Base-by-base conservation (phyloP, 345 rosid genomes). In the Eucalyptus lansdowneana region DNA sequence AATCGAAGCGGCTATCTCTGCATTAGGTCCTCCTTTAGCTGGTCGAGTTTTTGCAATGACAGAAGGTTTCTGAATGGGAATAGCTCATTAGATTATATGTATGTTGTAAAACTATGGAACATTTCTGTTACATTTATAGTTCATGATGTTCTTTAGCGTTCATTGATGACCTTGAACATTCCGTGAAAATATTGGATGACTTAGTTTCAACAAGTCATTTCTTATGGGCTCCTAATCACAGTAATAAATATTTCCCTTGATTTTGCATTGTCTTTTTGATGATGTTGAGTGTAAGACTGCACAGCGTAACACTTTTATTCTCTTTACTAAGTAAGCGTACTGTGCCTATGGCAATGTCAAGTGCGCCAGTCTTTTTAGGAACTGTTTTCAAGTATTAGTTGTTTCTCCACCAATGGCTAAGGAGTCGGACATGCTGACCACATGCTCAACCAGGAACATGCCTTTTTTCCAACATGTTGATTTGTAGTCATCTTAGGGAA, bases 21-120 rank as follows among this genome's bases (percentile, higher is more conserved):
- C 92, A 81, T 80, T 97, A 88, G 92, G 94, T 81, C 91, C 95
- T 37, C 94, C 99, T 90, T 91, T 98, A 90, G 90, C 91, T 34
- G 97, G 95, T 89, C 96, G 97, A 87, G 98, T 96, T 88, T 94
- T 90, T 95, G 96, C 98, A 83, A 93, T 98, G 69, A 96, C 97
- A 8, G 96, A 95, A 92, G 98, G 99, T 86, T 95, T 95, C 91
- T 96, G 92, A 93, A n/a, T 34, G 54, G 29, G 47, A 51, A 29
- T 22, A 65, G 85, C 42, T 19, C 60, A 65, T 25, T 44, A 42
- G 50, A 53, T 19, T 45, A 37, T 40, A 45, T 65, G 24, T 47
- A 47, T 14, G 83, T 62, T 12, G 53, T 49, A 42, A 81, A 87
- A 37, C 81, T 49, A 72, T 88, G 47, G 65, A 54, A 12, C n/a